These are phyloP conservation scores for Leptographium flavum DNA, from an alignment of 2,329 filamentous ascomycete species.

Conservation along the genomic window DNA sequence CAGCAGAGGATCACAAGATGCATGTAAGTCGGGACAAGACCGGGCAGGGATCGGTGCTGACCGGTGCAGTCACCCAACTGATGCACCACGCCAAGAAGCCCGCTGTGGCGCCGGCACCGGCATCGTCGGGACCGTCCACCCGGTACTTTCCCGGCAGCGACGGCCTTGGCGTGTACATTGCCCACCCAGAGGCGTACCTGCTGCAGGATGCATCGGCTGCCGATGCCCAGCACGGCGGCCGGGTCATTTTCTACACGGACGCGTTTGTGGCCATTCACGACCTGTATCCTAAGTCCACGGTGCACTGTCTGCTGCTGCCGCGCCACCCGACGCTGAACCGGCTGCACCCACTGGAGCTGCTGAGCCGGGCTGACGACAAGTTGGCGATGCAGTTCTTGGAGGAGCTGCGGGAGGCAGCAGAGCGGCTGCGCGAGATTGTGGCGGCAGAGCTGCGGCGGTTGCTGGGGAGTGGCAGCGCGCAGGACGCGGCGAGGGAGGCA, in stretches of 20 bases:
- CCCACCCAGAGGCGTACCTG: conserved; percentile 45
- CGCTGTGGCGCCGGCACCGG: background rate
- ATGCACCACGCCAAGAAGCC: conserved; percentile 1
- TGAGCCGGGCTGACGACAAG: background rate
- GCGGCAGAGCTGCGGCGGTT: conserved; percentile 60
- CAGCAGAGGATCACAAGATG: background rate
- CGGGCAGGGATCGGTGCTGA: background rate
- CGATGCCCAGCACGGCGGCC: conserved; percentile 14
- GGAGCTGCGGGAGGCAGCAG: conserved; percentile 45
- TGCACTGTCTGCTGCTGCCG: conserved; percentile 82
- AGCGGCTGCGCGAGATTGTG: conserved; percentile 47
- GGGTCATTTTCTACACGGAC: conserved; percentile 52
- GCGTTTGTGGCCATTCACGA: conserved; percentile 69
- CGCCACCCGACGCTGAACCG: conserved; percentile 43
- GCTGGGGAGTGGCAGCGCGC: conserved; percentile 47
- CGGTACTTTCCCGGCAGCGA: conserved; percentile 24
- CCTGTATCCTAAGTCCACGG: conserved; percentile 67
- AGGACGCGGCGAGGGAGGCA: conserved; percentile 50
- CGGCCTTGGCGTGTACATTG: conserved; percentile 53
- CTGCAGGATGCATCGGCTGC: conserved; percentile 10
- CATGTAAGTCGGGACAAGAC: background rate
- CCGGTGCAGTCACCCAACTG: background rate
- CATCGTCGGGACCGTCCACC: background rate
- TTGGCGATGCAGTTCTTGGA: conserved; percentile 43
- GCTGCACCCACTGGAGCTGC: conserved; percentile 30